These are phyloP conservation scores for Lipomyces spencermartinsiae DNA, from an alignment of 805 yeast species.

Conservation along the genomic window DNA sequence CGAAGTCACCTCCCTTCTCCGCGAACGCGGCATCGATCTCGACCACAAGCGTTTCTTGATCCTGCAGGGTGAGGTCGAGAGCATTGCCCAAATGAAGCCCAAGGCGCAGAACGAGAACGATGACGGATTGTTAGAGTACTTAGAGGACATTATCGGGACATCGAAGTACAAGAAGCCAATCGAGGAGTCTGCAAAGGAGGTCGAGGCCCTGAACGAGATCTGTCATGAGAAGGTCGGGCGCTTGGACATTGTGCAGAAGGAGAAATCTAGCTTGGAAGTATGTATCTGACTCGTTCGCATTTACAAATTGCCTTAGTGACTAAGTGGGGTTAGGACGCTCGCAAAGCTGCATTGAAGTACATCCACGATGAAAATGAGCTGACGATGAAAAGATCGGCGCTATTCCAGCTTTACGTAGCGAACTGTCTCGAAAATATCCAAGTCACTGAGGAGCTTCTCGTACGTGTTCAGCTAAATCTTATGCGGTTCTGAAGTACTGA, in stretches of 20 bases:
- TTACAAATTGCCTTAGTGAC: slow-evolving; percentile 46
- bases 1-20: slow-evolving; percentile 75
- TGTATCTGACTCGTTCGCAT: neutral
- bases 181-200: slow-evolving; percentile 63
- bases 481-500: neutral
- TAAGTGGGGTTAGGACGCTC: slow-evolving; percentile 54
- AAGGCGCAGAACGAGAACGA: slow-evolving; percentile 92
- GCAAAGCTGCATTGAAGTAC: slow-evolving; percentile 71
- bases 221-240: slow-evolving; percentile 83
- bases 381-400: slow-evolving; percentile 58
- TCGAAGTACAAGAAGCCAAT: slow-evolving; percentile 78
- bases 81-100: slow-evolving; percentile 98
- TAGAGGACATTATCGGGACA: slow-evolving; percentile 97
- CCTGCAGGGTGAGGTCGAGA: slow-evolving; percentile 97
- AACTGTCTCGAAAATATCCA: slow-evolving; percentile 52
- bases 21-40: slow-evolving; percentile 85
- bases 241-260: slow-evolving; percentile 78
- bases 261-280: slow-evolving; percentile 57
- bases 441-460: slow-evolving; percentile 49
- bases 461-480: slow-evolving; percentile 16
- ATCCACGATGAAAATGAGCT: slow-evolving; percentile 69
- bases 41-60: slow-evolving; percentile 94
- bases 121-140: slow-evolving; percentile 90
- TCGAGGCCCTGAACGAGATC: slow-evolving; percentile 78
- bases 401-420: slow-evolving; percentile 54